Percentiles rank a stretch among this genome's conserved stretches.
Evolutionary conservation across 2,329 filamentous ascomycete species (phyloP).

Genomic region (Botryotinia narcissicola): DNA sequence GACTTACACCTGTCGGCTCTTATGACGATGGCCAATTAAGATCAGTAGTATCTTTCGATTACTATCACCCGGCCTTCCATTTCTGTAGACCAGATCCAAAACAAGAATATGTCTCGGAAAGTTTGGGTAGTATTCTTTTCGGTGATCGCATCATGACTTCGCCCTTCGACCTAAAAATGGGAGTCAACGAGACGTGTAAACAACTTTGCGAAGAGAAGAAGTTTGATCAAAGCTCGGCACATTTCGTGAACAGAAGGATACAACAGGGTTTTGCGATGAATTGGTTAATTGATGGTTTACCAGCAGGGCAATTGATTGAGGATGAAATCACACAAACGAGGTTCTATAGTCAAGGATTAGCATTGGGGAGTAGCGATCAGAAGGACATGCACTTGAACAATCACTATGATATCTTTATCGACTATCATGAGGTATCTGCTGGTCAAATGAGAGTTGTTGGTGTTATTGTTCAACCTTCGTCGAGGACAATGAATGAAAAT

Average conservation of each 20-base stretch:
- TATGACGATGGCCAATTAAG: conserved; percentile 76
- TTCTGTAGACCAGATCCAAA: conserved; percentile 82
- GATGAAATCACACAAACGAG: conserved; percentile 73
- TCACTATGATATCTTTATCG: conserved; percentile 90
- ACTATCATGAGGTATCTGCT: conserved; percentile 78
- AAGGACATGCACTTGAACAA: conserved; percentile 72
- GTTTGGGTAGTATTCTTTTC: conserved; percentile 92
- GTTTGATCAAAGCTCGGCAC: conserved; percentile 62
- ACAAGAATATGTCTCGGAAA: conserved; percentile 78
- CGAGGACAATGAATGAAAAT: conserved; percentile 55
- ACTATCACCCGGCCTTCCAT: conserved; percentile 84
- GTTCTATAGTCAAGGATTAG: conserved; percentile 91
- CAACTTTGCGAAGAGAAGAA: conserved; percentile 67
- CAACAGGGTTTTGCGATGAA: conserved; percentile 86
- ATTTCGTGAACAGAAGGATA: conserved; percentile 82
- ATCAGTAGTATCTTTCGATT: conserved; percentile 94
- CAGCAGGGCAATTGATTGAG: conserved; percentile 78
- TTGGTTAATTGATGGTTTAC: conserved; percentile 92
- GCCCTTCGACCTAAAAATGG: conserved; percentile 86
- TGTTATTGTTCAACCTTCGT: conserved; percentile 81
- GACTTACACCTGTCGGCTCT: conserved; percentile 80
- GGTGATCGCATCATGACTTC: conserved; percentile 98
- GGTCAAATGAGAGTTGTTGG: conserved; percentile 85
- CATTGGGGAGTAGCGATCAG: conserved; percentile 63
- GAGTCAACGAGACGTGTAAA: conserved; percentile 82